Base-by-base conservation (phyloP, 1,139 yeast species). In the Saccharomyces hybrid region DNA sequence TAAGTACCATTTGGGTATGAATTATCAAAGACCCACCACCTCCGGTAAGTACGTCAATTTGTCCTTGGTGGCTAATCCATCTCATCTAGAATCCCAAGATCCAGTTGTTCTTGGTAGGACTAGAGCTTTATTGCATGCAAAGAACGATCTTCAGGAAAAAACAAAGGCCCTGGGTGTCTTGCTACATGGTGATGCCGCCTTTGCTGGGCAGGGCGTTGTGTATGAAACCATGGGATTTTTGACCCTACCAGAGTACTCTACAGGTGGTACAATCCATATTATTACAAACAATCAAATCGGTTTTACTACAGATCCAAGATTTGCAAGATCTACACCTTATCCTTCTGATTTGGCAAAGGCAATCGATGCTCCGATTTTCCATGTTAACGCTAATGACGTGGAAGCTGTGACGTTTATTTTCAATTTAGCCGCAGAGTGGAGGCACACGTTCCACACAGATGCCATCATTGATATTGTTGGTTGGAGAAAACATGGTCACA, bases 141-240 rank as follows among this genome's bases (percentile, higher is more conserved):
- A 93, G 78, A 78, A 83, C 64, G 98, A 93, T 70, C 83, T 86
- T 61, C 90, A 90, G 60, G 80, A 79, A 51, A 88, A 78, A 76
- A 78, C 84, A 65, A 91, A 89, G 76, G 97, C 99, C 52, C 80
- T 93, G 82, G 86, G 95, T 62, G 86, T 93, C 58, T 79, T 93
- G 73, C 79, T 95, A 71, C 99, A 93, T 73, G 99, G 99, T 80
- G 99, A 93, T 73, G 97, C 99, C 57, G 99, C 99, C 38, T 93
- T 93, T 72, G 91, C 98, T 52, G 99, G 88, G 61, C 99, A 93
- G 78, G 99, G 99, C 82, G 95, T 93, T 58, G 98, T 93, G 60
- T 93, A 93, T 74, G 99, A 93, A 78, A 90, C 99, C 55, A 86
- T 93, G 86, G 98, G 98, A 57, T 87, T 93, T 77, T 83, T 88